These are phyloP conservation scores for Cornus controversa DNA, from an alignment of 148 eudicot genomes.

Conservation along the genomic window DNA sequence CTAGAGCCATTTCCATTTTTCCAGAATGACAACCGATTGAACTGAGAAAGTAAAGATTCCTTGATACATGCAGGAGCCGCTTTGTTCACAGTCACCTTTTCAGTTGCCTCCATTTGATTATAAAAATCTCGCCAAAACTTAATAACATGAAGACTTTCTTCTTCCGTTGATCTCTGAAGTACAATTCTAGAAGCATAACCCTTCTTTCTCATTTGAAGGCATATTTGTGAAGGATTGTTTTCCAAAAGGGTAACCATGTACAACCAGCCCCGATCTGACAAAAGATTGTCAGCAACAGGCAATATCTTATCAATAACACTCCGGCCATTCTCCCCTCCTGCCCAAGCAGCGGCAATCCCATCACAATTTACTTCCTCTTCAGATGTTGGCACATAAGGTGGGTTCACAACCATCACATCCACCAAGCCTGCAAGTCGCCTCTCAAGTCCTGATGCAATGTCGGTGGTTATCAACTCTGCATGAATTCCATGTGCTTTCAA, in stretches of 20 bases:
- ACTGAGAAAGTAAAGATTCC: slow-evolving; percentile 42
- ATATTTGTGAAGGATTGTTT: slow-evolving; percentile 74
- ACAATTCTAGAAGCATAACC: slow-evolving; percentile 77
- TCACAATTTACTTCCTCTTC: slow-evolving; percentile 80
- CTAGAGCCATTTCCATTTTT: no score
- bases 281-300: slow-evolving; percentile 71
- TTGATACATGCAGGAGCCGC: slow-evolving; percentile 21
- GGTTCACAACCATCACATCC: slow-evolving; percentile 88
- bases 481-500: slow-evolving; percentile 74
- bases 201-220: slow-evolving; percentile 70
- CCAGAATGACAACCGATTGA: slow-evolving; percentile 44
- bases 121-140: slow-evolving; percentile 89
- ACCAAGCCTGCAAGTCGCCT: slow-evolving; percentile 55
- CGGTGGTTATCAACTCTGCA: slow-evolving; percentile 69
- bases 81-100: slow-evolving; percentile 22
- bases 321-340: slow-evolving; percentile 94
- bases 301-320: slow-evolving; percentile 77
- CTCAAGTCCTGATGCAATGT: slow-evolving; percentile 74
- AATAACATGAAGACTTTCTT: slow-evolving; percentile 80
- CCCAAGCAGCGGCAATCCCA: slow-evolving; percentile 88
- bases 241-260: slow-evolving; percentile 73
- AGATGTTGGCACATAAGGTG: slow-evolving; percentile 97
- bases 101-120: slow-evolving; percentile 37
- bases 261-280: slow-evolving; percentile 84
- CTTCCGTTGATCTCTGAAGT: slow-evolving; percentile 87